Conservation (phyloP, 257 asterid genomes). For the Apocynum venetum region DNA sequence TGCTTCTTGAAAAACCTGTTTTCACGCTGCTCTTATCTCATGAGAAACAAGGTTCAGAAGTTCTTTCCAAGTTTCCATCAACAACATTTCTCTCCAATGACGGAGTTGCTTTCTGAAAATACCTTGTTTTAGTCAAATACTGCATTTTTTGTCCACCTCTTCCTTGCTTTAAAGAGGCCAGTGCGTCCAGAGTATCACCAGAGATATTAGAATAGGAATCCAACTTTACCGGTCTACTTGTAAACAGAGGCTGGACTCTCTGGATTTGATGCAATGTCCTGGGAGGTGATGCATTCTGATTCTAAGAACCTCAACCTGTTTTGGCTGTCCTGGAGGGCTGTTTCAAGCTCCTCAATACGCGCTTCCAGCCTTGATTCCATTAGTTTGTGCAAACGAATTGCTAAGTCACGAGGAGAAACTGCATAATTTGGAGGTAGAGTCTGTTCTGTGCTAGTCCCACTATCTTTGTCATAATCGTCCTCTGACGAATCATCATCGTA, state of each 20-base stretch:
- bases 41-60: background rate
- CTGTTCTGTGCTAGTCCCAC: constrained; percentile 16
- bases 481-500: constrained; percentile 1
- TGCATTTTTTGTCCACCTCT: constrained; percentile 12
- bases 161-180: background rate
- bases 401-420: constrained; percentile 62
- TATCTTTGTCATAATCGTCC: constrained; percentile 29
- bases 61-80: background rate
- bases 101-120: background rate
- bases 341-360: constrained; percentile 55
- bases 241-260: constrained; percentile 28
- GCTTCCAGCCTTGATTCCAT: constrained; percentile 53
- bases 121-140: background rate
- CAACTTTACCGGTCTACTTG: constrained; percentile 15
- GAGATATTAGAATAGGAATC: constrained; percentile 7
- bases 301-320: constrained; percentile 23
- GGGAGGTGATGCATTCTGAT: constrained; percentile 21
- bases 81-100: background rate
- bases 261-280: constrained; percentile 24
- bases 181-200: constrained; percentile 6
- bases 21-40: constrained; percentile 11
- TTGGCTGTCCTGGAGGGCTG: constrained; percentile 34
- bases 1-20: constrained; percentile 18
- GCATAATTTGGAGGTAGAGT: constrained; percentile 45
- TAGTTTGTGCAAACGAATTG: constrained; percentile 53